Percentiles rank a stretch among this genome's conserved stretches.
phyloP scores from a whole-genome alignment of 2,329 filamentous ascomycete genomes.

The Harringtonia aguacate region DNA sequence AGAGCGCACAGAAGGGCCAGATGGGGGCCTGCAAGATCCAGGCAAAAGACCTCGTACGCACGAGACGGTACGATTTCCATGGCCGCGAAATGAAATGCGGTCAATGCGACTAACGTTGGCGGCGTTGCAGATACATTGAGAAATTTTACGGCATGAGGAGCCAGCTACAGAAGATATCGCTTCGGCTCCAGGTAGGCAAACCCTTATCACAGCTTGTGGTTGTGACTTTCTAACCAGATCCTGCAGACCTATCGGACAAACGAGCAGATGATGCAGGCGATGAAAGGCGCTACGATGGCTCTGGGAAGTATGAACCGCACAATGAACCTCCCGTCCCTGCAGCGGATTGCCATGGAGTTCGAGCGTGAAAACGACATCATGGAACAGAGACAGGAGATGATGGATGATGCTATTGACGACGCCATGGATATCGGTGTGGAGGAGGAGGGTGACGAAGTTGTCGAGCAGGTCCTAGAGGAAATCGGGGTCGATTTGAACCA shows the following conservation, averaged over 20 bases:
- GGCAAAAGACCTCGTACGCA: slow-evolving; percentile 91
- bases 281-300: slow-evolving; percentile 93
- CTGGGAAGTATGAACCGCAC: slow-evolving; percentile 94
- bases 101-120: not conserved
- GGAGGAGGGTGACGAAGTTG: slow-evolving; percentile 92
- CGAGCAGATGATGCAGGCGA: slow-evolving; percentile 99
- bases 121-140: slow-evolving; percentile 64
- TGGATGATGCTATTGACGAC: slow-evolving; percentile 98
- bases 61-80: slow-evolving; percentile 63
- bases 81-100: no score
- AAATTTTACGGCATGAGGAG: slow-evolving; percentile 99
- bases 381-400: slow-evolving; percentile 98
- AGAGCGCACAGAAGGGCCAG: slow-evolving; percentile 94
- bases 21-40: slow-evolving; percentile 99
- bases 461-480: slow-evolving; percentile 93
- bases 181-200: slow-evolving; percentile 71
- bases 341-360: slow-evolving; percentile 98
- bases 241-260: slow-evolving; percentile 87
- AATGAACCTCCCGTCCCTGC: slow-evolving; percentile 92
- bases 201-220: not conserved
- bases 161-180: slow-evolving; percentile 88
- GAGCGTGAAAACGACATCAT: slow-evolving; percentile 98
- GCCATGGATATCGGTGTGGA: slow-evolving; percentile 84
- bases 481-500: slow-evolving; percentile 91
- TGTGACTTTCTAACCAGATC: not conserved